These are phyloP conservation scores for Hymenoscyphus scutula DNA, from an alignment of 2,329 filamentous ascomycete genomes.

Conservation along the genomic window DNA sequence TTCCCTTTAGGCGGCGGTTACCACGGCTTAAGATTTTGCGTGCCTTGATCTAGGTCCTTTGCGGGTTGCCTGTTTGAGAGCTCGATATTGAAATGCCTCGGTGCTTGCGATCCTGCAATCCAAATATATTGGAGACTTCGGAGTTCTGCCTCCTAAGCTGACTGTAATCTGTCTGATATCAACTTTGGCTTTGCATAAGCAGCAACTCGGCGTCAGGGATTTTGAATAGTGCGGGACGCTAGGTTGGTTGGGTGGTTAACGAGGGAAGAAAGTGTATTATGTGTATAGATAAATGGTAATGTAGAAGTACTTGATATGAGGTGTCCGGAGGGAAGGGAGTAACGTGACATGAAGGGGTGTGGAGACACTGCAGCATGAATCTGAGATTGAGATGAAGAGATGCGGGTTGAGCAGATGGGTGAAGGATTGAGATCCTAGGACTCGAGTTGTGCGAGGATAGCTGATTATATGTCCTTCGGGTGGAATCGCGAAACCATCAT, in stretches of 20 bases:
- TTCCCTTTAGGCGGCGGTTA: conserved; percentile 23
- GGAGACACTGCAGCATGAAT: conserved; percentile 22
- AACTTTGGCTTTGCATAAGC: background rate
- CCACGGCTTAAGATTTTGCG: conserved; percentile 9
- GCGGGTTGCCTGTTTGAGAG: conserved; percentile 11
- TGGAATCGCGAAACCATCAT: conserved; percentile 17
- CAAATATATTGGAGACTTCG: conserved; percentile 6
- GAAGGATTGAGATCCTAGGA: conserved; percentile 18
- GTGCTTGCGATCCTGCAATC: conserved; percentile 5
- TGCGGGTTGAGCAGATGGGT: conserved; percentile 14
- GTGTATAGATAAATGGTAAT: background rate
- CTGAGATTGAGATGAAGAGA: conserved; percentile 18
- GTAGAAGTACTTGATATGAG: conserved; percentile 8
- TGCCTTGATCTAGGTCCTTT: conserved; percentile 11
- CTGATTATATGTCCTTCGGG: conserved; percentile 24
- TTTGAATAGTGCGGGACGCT: background rate
- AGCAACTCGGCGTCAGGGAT: background rate
- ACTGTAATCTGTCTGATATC: conserved; percentile 8
- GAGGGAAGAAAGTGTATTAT: background rate
- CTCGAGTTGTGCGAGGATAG: conserved; percentile 21
- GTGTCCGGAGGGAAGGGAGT: background rate
- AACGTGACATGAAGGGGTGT: conserved; percentile 25
- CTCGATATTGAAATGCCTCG: conserved; percentile 13
- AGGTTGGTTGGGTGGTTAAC: background rate
- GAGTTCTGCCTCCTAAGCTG: conserved; percentile 9